phyloP scores from a whole-genome alignment of 352 stramenopile species.

The Globisporangium paddicum region DNA sequence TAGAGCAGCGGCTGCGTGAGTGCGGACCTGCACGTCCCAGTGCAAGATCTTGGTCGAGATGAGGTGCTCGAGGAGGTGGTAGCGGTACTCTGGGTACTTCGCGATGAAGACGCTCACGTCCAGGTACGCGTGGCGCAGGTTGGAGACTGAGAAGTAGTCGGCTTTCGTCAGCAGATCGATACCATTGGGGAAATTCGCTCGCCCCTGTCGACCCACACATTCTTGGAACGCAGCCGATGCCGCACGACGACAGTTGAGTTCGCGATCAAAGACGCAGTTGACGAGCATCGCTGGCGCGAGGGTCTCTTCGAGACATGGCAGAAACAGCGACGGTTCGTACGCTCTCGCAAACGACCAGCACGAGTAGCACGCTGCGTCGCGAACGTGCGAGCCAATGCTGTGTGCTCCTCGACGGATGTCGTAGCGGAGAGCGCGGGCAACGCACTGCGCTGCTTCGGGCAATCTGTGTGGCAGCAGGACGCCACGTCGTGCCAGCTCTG shows the following conservation, averaged over 20 bases:
- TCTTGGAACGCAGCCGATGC: constrained; percentile 98
- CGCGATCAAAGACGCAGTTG: constrained; percentile 96
- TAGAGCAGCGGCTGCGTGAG: constrained; percentile 84
- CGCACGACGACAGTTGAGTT: constrained; percentile 97
- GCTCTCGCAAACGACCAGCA: constrained; percentile 97
- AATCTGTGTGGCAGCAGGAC: constrained; percentile 94
- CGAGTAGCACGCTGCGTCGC: constrained; percentile 97
- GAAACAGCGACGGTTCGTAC: constrained; percentile 90
- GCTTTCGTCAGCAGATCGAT: constrained; percentile 96
- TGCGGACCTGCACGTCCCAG: constrained; percentile 93
- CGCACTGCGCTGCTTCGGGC: constrained; percentile 89
- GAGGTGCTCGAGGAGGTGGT: constrained; percentile 80
- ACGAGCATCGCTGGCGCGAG: constrained; percentile 92
- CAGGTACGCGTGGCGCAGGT: constrained; percentile 89
- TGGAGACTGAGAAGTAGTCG: constrained; percentile 97
- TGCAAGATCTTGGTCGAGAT: constrained; percentile 90
- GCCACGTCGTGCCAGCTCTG: constrained; percentile 93
- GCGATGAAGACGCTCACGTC: constrained; percentile 91
- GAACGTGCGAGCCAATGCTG: constrained; percentile 95
- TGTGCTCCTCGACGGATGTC: constrained; percentile 93
- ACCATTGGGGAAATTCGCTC: constrained; percentile 94
- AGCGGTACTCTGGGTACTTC: constrained; percentile 86
- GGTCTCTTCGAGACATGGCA: constrained; percentile 81
- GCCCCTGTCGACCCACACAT: constrained; percentile 87
- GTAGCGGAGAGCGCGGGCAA: constrained; percentile 91